Evolutionary conservation across 441 rosid genomes (phyloP), one percentile per base, ranked within the genome.

Genomic region (Isatis lusitanica): DNA sequence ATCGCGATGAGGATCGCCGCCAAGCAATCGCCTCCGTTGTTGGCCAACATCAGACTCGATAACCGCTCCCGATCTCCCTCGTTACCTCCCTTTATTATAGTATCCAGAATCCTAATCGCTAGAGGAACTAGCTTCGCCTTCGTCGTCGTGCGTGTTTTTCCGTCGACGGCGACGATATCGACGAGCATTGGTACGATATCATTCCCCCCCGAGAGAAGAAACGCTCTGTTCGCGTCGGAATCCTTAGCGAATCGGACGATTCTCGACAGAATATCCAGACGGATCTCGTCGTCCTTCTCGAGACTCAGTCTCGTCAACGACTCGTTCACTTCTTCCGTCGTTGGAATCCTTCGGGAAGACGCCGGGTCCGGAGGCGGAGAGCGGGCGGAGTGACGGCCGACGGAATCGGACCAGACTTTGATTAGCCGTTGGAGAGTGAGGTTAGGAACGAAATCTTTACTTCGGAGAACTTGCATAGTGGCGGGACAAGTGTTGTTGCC

Each of bases 401-500:
- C 55, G 9, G 95, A 82, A 26, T 84, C 86, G 4, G 85, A 85
- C 97, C 97, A 92, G 85, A 75, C 78, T 76, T 81, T 83, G 77
- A 94, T 94, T 40, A 92, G 92, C 0, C 98, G 92, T 59, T 85
- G 89, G 44, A 94, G 82, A 28, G 84, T 92, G 30, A 84, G 88
- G 82, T 94, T 94, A 0, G 97, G 98, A 9, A 92, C 90, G 1
- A 90, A 65, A 1, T 92, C 96, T 46, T 81, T 89, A 56, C 67
- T 80, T 50, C 52, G 85, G 39, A 94, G 95, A 13, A 92, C 80
- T 80, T 92, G 98, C 98, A 94, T 94, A 72, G 98, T 92, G 56
- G 97, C 92, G 10, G 97, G 98, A 70, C 97, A 94, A 15, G 97
- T 92, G 77, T 86, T 87, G 82, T 90, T 80, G 12, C 98, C 98